Conservation (phyloP, 345 rosid genomes). For the Salix purpurea region DNA sequence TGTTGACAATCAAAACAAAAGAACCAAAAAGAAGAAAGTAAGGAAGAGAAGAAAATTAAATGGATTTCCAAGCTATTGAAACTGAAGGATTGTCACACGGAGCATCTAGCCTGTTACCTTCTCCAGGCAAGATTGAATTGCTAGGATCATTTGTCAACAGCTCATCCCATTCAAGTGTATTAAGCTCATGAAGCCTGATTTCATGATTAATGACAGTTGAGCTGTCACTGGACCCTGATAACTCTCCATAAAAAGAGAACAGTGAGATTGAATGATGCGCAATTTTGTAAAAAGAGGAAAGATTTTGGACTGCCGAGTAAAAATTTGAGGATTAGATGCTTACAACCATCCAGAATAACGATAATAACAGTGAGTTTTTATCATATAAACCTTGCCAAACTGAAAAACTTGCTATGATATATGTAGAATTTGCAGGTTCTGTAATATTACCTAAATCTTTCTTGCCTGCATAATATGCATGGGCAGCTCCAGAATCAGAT, state of each 20-base stretch:
- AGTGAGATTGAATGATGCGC: background rate
- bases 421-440: constrained; percentile 12
- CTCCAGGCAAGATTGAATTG: constrained; percentile 28
- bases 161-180: constrained; percentile 98
- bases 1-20: constrained; percentile 28
- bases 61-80: background rate
- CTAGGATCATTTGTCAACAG: constrained; percentile 51
- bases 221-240: constrained; percentile 48
- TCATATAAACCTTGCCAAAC: constrained; percentile 2
- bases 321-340: background rate
- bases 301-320: background rate
- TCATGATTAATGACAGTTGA: constrained; percentile 50
- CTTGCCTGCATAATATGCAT: constrained; percentile 33
- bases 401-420: background rate
- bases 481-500: constrained; percentile 52
- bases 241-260: constrained; percentile 25
- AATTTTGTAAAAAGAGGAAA: background rate
- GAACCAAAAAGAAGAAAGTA: background rate
- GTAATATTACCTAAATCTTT: constrained; percentile 25
- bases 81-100: background rate
- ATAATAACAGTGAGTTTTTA: background rate
- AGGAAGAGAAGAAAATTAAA: background rate
- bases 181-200: constrained; percentile 76
- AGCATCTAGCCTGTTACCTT: constrained; percentile 38
- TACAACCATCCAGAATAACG: background rate